These are phyloP conservation scores for Aspergillus felis DNA, from an alignment of 2,329 filamentous ascomycete genomes.

Conservation along the genomic window DNA sequence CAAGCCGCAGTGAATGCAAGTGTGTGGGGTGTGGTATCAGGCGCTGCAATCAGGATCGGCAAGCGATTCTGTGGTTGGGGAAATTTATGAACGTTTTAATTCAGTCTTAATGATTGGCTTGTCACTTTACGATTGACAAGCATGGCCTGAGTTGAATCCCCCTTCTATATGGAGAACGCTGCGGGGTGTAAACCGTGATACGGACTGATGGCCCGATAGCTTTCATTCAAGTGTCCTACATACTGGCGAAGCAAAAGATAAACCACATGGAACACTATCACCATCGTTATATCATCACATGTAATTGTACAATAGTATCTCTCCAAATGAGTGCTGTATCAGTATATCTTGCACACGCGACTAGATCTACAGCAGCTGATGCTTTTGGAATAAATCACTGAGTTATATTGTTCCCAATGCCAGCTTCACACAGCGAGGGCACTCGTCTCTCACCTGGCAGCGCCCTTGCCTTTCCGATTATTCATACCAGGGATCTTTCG, in stretches of 20 bases:
- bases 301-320: not conserved
- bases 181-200: not conserved
- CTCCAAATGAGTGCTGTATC: not conserved
- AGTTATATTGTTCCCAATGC: not conserved
- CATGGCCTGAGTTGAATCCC: not conserved
- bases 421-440: not conserved
- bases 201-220: not conserved
- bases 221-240: no score
- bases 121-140: not conserved
- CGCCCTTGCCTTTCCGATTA: slow-evolving; percentile 38
- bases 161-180: not conserved
- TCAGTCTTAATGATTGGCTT: not conserved
- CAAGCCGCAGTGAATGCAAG: slow-evolving; percentile 35
- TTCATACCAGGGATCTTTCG: slow-evolving; percentile 49
- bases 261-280: not conserved
- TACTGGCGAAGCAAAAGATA: not conserved
- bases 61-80: slow-evolving; percentile 41
- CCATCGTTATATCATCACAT: not conserved
- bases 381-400: not conserved
- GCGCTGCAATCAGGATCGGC: slow-evolving; percentile 37
- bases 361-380: not conserved
- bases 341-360: not conserved
- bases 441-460: slow-evolving; percentile 12
- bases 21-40: slow-evolving; percentile 37
- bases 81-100: slow-evolving; percentile 14